Conservation (phyloP, 257 asterid genomes). For the Solanum stenotomum region DNA sequence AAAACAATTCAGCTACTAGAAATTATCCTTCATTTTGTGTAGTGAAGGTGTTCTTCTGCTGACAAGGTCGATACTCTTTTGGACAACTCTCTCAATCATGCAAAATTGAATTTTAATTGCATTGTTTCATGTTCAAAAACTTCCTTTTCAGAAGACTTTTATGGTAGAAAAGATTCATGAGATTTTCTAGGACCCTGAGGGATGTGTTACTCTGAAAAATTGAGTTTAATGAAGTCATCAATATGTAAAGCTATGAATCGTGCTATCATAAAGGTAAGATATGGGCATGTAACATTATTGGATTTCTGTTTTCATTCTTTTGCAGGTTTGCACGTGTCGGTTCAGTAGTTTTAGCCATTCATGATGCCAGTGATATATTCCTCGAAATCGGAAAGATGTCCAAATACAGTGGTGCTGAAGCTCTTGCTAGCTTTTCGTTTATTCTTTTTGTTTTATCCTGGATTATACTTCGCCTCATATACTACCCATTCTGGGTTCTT, state of each 20-base stretch:
- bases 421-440: constrained; percentile 72
- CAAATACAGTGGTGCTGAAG: constrained; percentile 80
- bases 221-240: neutral
- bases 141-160: neutral
- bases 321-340: constrained; percentile 87
- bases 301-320: neutral
- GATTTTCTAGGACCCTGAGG: neutral
- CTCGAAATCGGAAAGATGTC: constrained; percentile 94
- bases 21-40: neutral
- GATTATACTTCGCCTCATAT: constrained; percentile 71
- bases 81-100: neutral
- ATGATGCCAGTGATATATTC: constrained; percentile 88
- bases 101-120: neutral
- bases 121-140: neutral
- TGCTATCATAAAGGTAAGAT: neutral
- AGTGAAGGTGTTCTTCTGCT: neutral
- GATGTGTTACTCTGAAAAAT: neutral
- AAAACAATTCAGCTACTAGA: neutral
- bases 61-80: neutral
- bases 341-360: constrained; percentile 79
- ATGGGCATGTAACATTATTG: neutral
- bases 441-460: constrained; percentile 59
- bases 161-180: neutral
- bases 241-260: neutral
- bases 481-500: constrained; percentile 82